Percentiles rank a stretch among this genome's conserved stretches.
phyloP scores from a whole-genome alignment of 2,329 filamentous ascomycete genomes.

The Alternaria alternata region DNA sequence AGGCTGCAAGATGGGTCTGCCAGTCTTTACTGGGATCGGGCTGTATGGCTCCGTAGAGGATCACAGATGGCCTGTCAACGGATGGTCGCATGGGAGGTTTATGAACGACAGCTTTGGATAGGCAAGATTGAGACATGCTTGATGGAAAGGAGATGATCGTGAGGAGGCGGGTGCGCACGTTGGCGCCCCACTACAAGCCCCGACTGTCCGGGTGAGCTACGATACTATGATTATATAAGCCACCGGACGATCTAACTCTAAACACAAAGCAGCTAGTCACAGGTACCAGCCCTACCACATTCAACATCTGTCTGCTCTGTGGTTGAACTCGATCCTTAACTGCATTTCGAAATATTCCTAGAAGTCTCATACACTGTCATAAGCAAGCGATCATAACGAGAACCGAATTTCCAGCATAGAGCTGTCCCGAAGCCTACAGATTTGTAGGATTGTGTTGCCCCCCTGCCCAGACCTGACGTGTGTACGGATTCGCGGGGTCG shows the following conservation, averaged over 20 bases:
- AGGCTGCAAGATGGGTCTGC: constrained; percentile 57
- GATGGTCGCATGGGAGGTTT: constrained; percentile 29
- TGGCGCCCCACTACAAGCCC: neutral
- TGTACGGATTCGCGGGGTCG: constrained; percentile 2
- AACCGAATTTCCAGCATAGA: neutral
- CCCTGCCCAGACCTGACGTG: constrained; percentile 3
- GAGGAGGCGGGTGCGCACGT: neutral
- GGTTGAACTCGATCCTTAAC: neutral
- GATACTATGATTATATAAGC: constrained; percentile 2
- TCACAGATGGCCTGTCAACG: constrained; percentile 53
- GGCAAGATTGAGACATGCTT: constrained; percentile 19
- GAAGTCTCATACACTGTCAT: neutral
- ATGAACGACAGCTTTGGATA: constrained; percentile 28
- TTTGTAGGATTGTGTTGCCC: neutral
- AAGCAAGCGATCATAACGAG: neutral
- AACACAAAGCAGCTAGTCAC: neutral
- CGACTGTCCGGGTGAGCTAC: neutral
- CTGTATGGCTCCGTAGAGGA: constrained; percentile 66
- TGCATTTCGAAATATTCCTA: neutral
- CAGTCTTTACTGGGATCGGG: constrained; percentile 54
- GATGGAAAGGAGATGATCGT: neutral
- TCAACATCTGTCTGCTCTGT: neutral
- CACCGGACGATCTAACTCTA: neutral
- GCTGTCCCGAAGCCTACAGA: neutral
- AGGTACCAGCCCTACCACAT: neutral